Percentiles rank a stretch among this genome's conserved stretches.
These are phyloP conservation scores for Spinacia oleracea DNA, from an alignment of 179 eudicot genomes.

Conservation along the genomic window DNA sequence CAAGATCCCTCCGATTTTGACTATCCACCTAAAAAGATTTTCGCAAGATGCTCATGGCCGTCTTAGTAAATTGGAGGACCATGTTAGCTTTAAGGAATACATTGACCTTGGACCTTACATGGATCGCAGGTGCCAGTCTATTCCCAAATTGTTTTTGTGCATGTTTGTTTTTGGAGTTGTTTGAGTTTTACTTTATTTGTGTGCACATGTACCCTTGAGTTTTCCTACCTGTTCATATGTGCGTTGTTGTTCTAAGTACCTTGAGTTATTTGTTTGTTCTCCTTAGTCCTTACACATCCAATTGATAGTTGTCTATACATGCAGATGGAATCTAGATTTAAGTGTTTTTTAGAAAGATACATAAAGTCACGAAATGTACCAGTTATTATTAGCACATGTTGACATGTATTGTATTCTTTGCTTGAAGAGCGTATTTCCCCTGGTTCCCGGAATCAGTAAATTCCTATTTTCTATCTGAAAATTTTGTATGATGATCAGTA, in stretches of 20 bases:
- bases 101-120: conserved; percentile 72
- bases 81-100: conserved; percentile 68
- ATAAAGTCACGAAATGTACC: neutral
- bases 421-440: neutral
- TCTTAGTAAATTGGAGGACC: conserved; percentile 80
- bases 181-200: conserved; percentile 6
- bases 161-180: conserved; percentile 2
- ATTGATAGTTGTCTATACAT: too few species aligned
- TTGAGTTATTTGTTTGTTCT: conserved; percentile 1
- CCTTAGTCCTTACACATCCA: neutral
- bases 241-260: neutral
- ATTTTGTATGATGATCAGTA: neutral
- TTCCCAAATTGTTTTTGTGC: neutral
- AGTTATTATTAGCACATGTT: neutral
- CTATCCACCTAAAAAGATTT: conserved; percentile 92
- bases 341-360: neutral
- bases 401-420: neutral
- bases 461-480: neutral
- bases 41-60: conserved; percentile 91
- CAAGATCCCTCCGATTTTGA: conserved; percentile 68
- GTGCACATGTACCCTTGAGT: neutral
- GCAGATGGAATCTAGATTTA: neutral
- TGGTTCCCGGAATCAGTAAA: neutral
- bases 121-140: conserved; percentile 65
- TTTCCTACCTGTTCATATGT: neutral